These are phyloP conservation scores for Mycena albidolilacea DNA, from an alignment of 768 basidiomycete species.

Conservation along the genomic window DNA sequence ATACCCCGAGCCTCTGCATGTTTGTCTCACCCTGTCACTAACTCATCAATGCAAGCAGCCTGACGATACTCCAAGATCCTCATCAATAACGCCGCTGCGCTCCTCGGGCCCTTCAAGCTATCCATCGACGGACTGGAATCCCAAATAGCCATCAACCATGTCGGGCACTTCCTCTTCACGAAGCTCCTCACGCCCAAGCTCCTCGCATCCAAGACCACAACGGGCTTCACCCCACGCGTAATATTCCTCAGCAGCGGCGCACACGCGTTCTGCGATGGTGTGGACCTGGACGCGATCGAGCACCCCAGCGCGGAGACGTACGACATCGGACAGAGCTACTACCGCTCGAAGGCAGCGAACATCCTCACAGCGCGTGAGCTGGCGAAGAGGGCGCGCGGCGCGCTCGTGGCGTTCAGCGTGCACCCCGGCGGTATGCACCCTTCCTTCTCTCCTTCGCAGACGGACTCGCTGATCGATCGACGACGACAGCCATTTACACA, in stretches of 20 bases:
- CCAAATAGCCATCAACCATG: conserved; percentile 23
- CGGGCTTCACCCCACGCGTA: conserved; percentile 15
- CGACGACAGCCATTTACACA: background rate
- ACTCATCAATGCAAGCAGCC: background rate
- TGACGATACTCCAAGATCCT: conserved; percentile 10
- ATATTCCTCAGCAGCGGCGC: conserved; percentile 11
- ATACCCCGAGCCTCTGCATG: conserved; percentile 24
- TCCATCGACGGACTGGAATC: conserved; percentile 15
- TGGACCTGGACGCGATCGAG: background rate
- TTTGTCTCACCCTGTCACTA: background rate
- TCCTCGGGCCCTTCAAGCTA: conserved; percentile 3
- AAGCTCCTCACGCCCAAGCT: conserved; percentile 16
- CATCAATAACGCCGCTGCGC: conserved; percentile 28
- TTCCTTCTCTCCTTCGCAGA: background rate
- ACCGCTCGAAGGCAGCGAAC: conserved; percentile 21
- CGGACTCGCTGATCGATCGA: background rate
- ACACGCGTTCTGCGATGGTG: background rate
- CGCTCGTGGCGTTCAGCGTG: conserved; percentile 17
- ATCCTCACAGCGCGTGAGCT: conserved; percentile 16
- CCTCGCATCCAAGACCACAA: background rate
- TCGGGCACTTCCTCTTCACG: conserved; percentile 17
- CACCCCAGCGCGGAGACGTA: background rate
- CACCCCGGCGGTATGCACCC: conserved; percentile 10
- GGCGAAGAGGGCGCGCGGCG: background rate
- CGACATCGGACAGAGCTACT: background rate